A percentile compares a stretch with the other conserved stretches of the same genome.
Conservation (phyloP, 2,329 filamentous ascomycete genomes). For the Paecilomyces formosus region DNA sequence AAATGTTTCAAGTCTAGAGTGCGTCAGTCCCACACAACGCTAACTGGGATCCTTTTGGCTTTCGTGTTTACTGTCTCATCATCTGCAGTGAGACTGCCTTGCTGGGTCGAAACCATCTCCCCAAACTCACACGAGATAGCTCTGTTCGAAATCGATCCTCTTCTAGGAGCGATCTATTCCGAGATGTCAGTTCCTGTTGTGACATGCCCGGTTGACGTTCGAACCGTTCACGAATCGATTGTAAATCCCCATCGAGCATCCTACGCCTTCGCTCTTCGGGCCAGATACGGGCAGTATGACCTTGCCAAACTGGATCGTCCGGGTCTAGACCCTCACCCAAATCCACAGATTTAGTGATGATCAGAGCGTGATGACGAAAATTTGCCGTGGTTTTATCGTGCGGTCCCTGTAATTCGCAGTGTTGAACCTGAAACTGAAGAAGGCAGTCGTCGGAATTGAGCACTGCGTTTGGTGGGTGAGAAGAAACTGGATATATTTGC, state of each 20-base stretch:
- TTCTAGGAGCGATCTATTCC: neutral
- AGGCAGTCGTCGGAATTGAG: neutral
- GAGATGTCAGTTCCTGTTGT: constrained; percentile 1
- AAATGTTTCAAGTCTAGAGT: no score
- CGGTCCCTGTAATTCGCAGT: neutral
- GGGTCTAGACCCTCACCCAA: constrained; percentile 1
- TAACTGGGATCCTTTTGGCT: no score
- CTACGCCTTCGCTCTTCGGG: neutral
- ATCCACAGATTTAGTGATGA: constrained; percentile 4
- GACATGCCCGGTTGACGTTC: neutral
- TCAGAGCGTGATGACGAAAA: neutral
- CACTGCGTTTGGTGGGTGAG: neutral
- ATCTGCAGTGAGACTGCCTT: no score
- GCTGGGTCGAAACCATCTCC: neutral
- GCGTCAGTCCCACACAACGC: no score
- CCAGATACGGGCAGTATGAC: neutral
- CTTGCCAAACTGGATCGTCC: neutral
- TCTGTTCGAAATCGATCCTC: neutral
- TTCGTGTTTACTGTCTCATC: no score
- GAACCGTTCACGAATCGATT: neutral
- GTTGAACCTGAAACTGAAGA: constrained; percentile 1
- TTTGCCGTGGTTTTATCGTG: neutral
- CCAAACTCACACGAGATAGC: neutral
- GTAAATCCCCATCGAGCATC: neutral
- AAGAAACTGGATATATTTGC: neutral